Percentiles rank a stretch among this genome's conserved stretches.
Evolutionary conservation across 2,329 filamentous ascomycete species (phyloP).

Genomic region (Lachnellula cervina): DNA sequence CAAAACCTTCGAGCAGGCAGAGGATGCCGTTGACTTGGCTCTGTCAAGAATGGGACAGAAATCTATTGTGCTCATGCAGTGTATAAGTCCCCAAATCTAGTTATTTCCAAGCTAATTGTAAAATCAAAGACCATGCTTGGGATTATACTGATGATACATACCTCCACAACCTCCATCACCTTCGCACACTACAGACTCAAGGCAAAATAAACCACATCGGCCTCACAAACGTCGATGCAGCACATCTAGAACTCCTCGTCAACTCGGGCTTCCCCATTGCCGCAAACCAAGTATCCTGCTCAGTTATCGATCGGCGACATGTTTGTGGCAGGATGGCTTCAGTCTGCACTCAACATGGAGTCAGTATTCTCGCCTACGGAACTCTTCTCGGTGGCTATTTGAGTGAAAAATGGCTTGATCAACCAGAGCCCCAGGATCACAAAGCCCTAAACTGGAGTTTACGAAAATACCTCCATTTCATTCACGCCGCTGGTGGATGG

Average conservation of each 20-base stretch:
- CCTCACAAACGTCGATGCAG: conserved; percentile 31
- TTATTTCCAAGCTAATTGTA: neutral
- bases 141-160: conserved; percentile 33
- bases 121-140: conserved; percentile 27
- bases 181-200: conserved; percentile 22
- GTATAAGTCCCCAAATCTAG: neutral
- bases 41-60: conserved; percentile 25
- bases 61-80: conserved; percentile 28
- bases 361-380: conserved; percentile 31
- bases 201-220: conserved; percentile 30
- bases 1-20: conserved; percentile 18
- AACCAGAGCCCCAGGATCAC: conserved; percentile 20
- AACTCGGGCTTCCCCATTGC: conserved; percentile 29
- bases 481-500: conserved; percentile 27
- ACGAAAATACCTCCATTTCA: conserved; percentile 35
- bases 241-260: conserved; percentile 31
- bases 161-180: conserved; percentile 30
- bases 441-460: conserved; percentile 29
- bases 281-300: conserved; percentile 32
- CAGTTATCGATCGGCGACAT: conserved; percentile 30
- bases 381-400: conserved; percentile 33
- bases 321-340: conserved; percentile 21
- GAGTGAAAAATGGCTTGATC: conserved; percentile 26
- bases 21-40: conserved; percentile 27
- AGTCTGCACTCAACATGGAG: conserved; percentile 24